phyloP scores from a whole-genome alignment of 768 basidiomycete genomes.

The Tulasnella sp. region DNA sequence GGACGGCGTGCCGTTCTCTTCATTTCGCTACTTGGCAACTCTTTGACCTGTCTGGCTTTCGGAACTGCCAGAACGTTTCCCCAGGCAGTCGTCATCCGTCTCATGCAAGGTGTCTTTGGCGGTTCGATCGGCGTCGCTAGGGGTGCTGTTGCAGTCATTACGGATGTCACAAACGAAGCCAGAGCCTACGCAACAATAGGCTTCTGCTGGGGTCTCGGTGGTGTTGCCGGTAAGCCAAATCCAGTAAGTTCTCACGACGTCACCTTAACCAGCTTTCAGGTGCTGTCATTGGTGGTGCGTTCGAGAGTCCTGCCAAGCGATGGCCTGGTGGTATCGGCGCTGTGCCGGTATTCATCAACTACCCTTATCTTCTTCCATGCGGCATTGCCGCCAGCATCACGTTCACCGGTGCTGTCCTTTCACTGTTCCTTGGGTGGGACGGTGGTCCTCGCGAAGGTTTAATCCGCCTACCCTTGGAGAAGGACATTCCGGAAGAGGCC shows the following conservation, averaged over 20 bases:
- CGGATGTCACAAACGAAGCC: conserved; percentile 85
- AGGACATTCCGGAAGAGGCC: conserved; percentile 27
- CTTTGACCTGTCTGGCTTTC: conserved; percentile 62
- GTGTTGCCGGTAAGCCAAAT: conserved; percentile 38
- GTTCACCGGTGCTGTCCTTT: conserved; percentile 66
- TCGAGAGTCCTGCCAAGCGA: conserved; percentile 73
- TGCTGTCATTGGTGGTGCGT: conserved; percentile 51
- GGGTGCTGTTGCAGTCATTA: conserved; percentile 73
- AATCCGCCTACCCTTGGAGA: conserved; percentile 74
- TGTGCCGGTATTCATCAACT: conserved; percentile 53
- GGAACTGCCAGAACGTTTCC: conserved; percentile 63
- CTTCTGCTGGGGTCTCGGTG: conserved; percentile 96
- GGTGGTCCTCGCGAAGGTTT: conserved; percentile 80
- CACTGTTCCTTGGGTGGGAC: conserved; percentile 80
- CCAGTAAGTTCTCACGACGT: background rate
- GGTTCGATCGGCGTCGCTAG: conserved; percentile 93
- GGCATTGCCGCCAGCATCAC: conserved; percentile 65
- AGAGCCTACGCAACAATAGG: conserved; percentile 91
- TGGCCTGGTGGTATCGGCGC: conserved; percentile 67
- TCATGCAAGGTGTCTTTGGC: conserved; percentile 83
- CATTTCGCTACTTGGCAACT: conserved; percentile 74
- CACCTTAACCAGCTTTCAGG: background rate
- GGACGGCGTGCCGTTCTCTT: conserved; percentile 75
- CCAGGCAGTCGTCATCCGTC: conserved; percentile 73
- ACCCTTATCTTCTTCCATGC: conserved; percentile 88